Evolutionary conservation across 352 stramenopile species (phyloP), one percentile per base, ranked within the genome.

Genomic region (Salisapilia sapeloensis): DNA sequence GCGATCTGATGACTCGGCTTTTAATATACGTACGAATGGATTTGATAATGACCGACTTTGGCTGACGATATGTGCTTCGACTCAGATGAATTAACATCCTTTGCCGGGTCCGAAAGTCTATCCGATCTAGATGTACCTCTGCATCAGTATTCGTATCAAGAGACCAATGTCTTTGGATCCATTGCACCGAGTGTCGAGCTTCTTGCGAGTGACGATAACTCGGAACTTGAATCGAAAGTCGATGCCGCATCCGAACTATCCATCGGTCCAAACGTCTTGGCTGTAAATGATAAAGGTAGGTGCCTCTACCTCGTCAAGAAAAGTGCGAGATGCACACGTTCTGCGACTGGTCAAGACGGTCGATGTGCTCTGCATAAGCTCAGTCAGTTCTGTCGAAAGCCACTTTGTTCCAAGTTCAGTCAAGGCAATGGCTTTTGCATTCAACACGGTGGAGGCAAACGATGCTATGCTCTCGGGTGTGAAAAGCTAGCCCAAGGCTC

Each of bases 381-480:
- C 36, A 87, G 71, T 36, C 71, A 87, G 45, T 87, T 87, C 41
- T 87, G 71, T 42, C 77, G 77, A 35, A 50, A 82, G 7, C 50
- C 56, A 24, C 70, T 59, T 24, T 87, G 71, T 45, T 79, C 45
- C 50, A 87, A 87, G 48, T 87, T 82, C 47, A 87, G 82, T 25
- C 71, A 91, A 33, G 71, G 71, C 27, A 79, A 83, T 26, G 75
- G 75, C 5, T 86, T 59, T 33, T 91, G 75, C 36, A 91, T 91
- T 35, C 71, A 75, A 32, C 75, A 91, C 42, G 75, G 75, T 17
- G 75, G 75, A 6, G 75, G 75, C 18, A 84, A 87, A 44, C 80
- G 82, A 24, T 91, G 75, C 51, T 86, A 87, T 29, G 42, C 72
- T 3, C 59, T 67, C 4, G 67, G 69, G 7, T 91, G 75, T 16